Evolutionary conservation across 1,139 yeast genomes (phyloP).

Genomic region (Pichia sp.): DNA sequence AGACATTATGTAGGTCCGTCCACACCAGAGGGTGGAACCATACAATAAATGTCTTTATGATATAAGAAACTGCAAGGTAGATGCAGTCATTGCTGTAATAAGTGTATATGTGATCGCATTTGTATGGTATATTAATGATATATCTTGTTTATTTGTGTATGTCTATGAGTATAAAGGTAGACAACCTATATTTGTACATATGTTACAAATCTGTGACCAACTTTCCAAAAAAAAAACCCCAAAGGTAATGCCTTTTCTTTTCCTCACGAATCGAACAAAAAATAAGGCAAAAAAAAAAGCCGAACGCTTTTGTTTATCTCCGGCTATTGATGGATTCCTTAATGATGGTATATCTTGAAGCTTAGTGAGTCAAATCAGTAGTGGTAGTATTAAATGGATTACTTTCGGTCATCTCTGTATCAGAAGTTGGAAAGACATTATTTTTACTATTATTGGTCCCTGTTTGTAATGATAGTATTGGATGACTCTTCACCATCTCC

Average conservation of each 20-base stretch:
- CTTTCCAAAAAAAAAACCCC: too few species aligned
- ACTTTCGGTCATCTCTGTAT: not conserved
- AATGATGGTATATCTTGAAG: too few species aligned
- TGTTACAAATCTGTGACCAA: too few species aligned
- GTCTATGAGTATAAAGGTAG: not conserved
- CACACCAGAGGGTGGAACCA: constrained; percentile 1
- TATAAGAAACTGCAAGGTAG: not conserved
- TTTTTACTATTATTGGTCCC: not conserved
- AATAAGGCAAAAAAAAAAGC: too few species aligned
- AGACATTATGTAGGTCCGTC: constrained; percentile 11
- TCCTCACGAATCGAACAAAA: too few species aligned
- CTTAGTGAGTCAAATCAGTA: not conserved
- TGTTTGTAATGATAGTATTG: constrained; percentile 14
- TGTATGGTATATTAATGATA: too few species aligned
- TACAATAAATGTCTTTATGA: not conserved
- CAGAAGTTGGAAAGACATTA: not conserved
- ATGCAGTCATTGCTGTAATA: not conserved
- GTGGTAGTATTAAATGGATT: not conserved
- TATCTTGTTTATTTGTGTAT: too few species aligned
- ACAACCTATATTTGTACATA: too few species aligned
- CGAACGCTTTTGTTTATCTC: too few species aligned
- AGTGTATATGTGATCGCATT: not conserved
- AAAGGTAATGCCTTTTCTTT: too few species aligned
- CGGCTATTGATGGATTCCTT: too few species aligned
- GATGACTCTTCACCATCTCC: constrained; percentile 15